phyloP scores from a whole-genome alignment of 2,329 filamentous ascomycete species.

The Spiromastix sp. region DNA sequence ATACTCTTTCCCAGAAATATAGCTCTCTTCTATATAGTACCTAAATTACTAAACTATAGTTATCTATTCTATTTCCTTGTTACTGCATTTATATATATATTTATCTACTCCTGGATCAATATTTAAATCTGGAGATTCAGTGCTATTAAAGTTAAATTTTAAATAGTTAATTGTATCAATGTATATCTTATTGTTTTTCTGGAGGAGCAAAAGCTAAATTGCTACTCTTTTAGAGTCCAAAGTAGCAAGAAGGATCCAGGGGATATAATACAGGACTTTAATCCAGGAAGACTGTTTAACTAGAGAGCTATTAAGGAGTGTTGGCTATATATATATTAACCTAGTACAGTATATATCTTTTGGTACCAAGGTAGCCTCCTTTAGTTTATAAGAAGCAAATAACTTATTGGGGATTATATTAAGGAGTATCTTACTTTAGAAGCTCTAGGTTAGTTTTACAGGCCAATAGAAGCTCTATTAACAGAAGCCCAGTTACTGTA shows the following conservation, averaged over 20 bases:
- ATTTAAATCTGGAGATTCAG: not conserved
- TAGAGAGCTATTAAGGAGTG: not conserved
- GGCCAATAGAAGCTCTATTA: not conserved
- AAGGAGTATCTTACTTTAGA: not conserved
- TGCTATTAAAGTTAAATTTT: not conserved
- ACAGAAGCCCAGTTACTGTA: slow-evolving; percentile 1
- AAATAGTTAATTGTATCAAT: not conserved
- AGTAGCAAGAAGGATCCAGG: not conserved
- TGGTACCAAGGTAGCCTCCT: not conserved
- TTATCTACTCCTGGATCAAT: not conserved
- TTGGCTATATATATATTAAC: not conserved
- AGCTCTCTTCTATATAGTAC: no score
- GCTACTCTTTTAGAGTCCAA: not conserved
- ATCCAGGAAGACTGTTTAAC: not conserved
- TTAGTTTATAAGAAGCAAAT: not conserved
- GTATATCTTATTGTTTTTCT: not conserved
- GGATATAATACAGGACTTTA: not conserved
- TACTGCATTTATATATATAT: not conserved
- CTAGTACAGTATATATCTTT: not conserved
- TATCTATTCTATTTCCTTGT: slow-evolving; percentile 1
- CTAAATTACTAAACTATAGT: no score
- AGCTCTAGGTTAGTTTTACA: slow-evolving; percentile 1
- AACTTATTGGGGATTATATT: not conserved
- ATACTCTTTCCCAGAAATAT: no score
- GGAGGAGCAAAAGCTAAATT: not conserved